Evolutionary conservation across 2,329 filamentous ascomycete species (phyloP), one percentile per base, ranked within the genome.

Genomic region (Aspergillus aculeatus): DNA sequence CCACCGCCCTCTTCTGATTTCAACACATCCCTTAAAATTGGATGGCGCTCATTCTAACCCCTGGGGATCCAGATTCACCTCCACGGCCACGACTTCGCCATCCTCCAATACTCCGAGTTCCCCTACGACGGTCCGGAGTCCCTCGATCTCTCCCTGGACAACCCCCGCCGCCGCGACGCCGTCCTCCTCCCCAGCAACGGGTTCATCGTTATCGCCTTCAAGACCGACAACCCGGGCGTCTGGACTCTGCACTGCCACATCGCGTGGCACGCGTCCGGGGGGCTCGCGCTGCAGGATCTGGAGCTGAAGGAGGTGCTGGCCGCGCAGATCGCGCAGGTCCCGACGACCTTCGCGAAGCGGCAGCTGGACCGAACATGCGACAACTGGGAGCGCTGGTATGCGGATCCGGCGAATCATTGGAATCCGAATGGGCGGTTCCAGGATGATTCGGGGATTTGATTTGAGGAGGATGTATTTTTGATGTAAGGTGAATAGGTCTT

Each of bases 221-320:
- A 54, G 23, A 41, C 58, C 23, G 58, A 60, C 6, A 60, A 60
- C 29, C 58, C 58, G 11, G 58, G 58, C n/a, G 26, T 44, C 7
- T 60, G 58, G 58, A 56, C 50, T 1, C 16, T 60, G 29, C 58
- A 60, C 12, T 60, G 58, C 24, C 58, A 60, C 41, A 60, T 60
- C n/a, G 58, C 58, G 16, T 60, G 58, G 58, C 58, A 60, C 53
- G 54, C 58, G 5, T 60, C 58, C 23, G 58, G 24, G 10, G 58
- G 58, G 0, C 41, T 60, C 10, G 58, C 58, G 16, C 47, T 60
- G 5, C 58, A 60, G 52, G 41, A 53, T 16, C 19, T 60, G n/a
- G 54, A 57, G 26, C 41, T 38, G 16, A 49, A 26, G 19, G 44
- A 53, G 3, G 14, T 32, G 6, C 32, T 60, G 48, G 41, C 48